Base-by-base conservation (phyloP, 495 filamentous ascomycete species). In the Massariosphaeria phaeospora region DNA sequence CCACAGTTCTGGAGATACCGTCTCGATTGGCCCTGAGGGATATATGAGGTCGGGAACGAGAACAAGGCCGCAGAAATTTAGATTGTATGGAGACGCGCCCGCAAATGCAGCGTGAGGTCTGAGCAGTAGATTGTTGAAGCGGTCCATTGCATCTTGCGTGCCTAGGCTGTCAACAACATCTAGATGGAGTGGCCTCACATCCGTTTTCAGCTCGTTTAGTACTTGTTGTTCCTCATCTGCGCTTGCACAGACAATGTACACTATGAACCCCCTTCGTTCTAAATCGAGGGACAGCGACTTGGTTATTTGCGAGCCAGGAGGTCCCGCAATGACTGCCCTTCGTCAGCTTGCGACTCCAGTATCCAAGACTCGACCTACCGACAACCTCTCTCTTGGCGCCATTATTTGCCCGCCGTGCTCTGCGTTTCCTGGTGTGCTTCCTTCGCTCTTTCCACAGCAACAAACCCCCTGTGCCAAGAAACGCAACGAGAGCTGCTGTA, bases 381-480 rank as follows among this genome's bases (percentile, higher is more conserved):
- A 98, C 84, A 25, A 97, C 91, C 64, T 97, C 93, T 43, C 84
- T 81, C 47, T 91, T 75, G 9, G 86, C 84, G n/a, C 93, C 93
- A 73, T 88, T 95, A 12, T 77, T 75, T 6, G 86, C 85, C 24
- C 85, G 78, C 67, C 74, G 79, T 8, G 91, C 93, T 55, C 86
- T 80, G 57, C 90, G 77, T 62, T 84, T 82, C 68, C 81, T 84
- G 5, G 76, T 74, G 57, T 77, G 68, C 9, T 76, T 66, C 45
- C 76, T 82, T 57, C 76, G 83, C 45, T 72, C 80, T 45, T 81
- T 76, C 62, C 82, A 84, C 20, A 83, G 71, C 51, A 85, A 71
- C 44, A 85, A 84, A n/a, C 75, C 78, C 1, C 79, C 75, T 17
- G 84, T 84, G 20, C 87, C 84, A 33, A 86, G 68, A 48, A 83